Percentiles rank a stretch among this genome's conserved stretches.
Evolutionary conservation across 768 basidiomycete species (phyloP).

Genomic region (Leccinum longicurvipes): DNA sequence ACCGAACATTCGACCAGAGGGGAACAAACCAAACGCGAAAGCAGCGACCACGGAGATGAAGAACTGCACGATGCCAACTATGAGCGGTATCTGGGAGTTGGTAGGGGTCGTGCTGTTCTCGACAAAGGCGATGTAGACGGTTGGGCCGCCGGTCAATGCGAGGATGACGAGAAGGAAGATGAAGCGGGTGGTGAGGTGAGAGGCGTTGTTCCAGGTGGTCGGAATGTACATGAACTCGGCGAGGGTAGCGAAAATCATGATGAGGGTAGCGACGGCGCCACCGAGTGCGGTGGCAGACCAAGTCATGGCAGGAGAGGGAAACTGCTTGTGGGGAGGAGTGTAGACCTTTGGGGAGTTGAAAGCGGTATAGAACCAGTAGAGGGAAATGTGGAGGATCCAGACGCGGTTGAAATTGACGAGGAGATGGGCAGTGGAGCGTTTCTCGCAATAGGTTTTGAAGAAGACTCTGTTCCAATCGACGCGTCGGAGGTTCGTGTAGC

Average conservation of each 20-base stretch:
- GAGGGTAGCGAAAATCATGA: conserved; percentile 92
- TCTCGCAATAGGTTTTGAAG: conserved; percentile 99
- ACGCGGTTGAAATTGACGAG: conserved; percentile 99
- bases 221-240: conserved; percentile 97
- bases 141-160: conserved; percentile 89
- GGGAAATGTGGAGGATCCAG: conserved; percentile 92
- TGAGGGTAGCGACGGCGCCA: conserved; percentile 86
- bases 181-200: conserved; percentile 91
- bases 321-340: conserved; percentile 59
- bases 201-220: conserved; percentile 98
- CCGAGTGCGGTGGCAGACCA: conserved; percentile 97
- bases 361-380: conserved; percentile 98
- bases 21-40: conserved; percentile 80
- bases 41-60: conserved; percentile 84
- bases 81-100: conserved; percentile 72
- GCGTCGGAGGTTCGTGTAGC: conserved; percentile 88
- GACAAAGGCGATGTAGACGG: conserved; percentile 87
- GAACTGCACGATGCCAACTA: conserved; percentile 92
- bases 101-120: conserved; percentile 55
- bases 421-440: conserved; percentile 88
- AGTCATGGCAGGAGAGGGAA: conserved; percentile 83
- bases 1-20: conserved; percentile 97
- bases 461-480: conserved; percentile 94
- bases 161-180: conserved; percentile 90
- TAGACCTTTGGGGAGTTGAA: conserved; percentile 95